Percentiles rank a stretch among this genome's conserved stretches.
Conservation (phyloP, 345 rosid species). For the Gossypium bickii region DNA sequence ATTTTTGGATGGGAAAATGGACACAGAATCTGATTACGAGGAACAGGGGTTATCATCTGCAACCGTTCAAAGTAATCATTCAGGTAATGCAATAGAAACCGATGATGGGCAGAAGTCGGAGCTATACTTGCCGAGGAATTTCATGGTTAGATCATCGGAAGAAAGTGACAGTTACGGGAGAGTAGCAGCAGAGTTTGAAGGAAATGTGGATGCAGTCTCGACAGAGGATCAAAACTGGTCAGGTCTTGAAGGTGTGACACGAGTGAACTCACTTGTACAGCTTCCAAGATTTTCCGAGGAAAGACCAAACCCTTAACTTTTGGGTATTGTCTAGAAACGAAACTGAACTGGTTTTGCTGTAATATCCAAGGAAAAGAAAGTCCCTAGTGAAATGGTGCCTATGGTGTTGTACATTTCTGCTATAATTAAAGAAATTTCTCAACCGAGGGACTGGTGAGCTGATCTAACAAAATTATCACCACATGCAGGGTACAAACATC, state of each 20-base stretch:
- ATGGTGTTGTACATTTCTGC: not conserved
- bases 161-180: conserved; percentile 43
- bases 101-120: conserved; percentile 80
- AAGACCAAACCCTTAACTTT: conserved; percentile 39
- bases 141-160: conserved; percentile 71
- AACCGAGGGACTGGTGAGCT: not conserved
- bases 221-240: conserved; percentile 86
- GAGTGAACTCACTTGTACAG: conserved; percentile 96
- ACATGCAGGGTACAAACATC: too few species aligned
- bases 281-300: conserved; percentile 93
- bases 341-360: conserved; percentile 23
- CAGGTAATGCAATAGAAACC: conserved; percentile 62
- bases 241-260: conserved; percentile 90
- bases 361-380: conserved; percentile 19
- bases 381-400: conserved; percentile 13
- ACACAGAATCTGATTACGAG: conserved; percentile 73
- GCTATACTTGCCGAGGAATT: conserved; percentile 84
- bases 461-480: too few species aligned
- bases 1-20: conserved; percentile 95
- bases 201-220: conserved; percentile 23
- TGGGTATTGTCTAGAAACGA: conserved; percentile 3
- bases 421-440: not conserved
- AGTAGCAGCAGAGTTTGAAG: conserved; percentile 32
- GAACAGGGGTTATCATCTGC: conserved; percentile 79
- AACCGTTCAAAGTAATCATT: conserved; percentile 63